Evolutionary conservation across 1,284 basidiomycete genomes (phyloP).

Genomic region (Gymnopus androsaceus): DNA sequence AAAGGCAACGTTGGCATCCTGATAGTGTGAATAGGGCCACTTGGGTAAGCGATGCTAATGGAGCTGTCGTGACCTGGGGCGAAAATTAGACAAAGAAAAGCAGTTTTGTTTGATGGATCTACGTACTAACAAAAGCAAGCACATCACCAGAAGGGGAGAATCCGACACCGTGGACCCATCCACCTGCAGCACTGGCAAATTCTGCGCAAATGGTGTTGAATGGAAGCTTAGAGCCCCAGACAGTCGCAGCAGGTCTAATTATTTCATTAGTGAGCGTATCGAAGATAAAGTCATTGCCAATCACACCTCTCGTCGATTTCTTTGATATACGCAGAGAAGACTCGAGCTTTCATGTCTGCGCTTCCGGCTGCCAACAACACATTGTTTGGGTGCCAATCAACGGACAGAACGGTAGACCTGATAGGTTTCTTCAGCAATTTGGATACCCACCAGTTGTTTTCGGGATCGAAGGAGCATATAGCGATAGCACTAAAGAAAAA

Average conservation of each 20-base stretch:
- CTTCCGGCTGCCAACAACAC: conserved; percentile 81
- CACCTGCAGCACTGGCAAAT: conserved; percentile 84
- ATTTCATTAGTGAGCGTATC: background rate
- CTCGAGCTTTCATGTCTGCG: conserved; percentile 92
- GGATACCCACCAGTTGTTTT: conserved; percentile 99
- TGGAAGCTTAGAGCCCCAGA: conserved; percentile 97
- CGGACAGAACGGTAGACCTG: conserved; percentile 86
- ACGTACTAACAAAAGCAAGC: conserved; percentile 85
- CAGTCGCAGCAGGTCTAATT: conserved; percentile 78
- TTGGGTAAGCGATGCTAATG: conserved; percentile 87
- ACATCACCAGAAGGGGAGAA: conserved; percentile 95
- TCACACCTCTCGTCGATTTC: conserved; percentile 83
- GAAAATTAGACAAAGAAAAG: conserved; percentile 5
- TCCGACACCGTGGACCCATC: conserved; percentile 95
- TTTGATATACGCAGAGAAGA: conserved; percentile 99
- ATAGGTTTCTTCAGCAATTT: conserved; percentile 98
- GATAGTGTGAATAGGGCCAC: conserved; percentile 72
- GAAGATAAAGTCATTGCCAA: background rate
- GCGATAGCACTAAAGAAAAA: conserved; percentile 77
- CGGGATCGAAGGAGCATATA: conserved; percentile 92
- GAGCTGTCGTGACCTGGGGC: conserved; percentile 85
- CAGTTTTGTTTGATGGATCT: background rate
- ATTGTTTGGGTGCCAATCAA: conserved; percentile 14
- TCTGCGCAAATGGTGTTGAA: conserved; percentile 99
- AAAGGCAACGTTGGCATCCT: conserved; percentile 78